These are phyloP conservation scores for Pholiota conissans DNA, from an alignment of 768 basidiomycete genomes.

Conservation along the genomic window DNA sequence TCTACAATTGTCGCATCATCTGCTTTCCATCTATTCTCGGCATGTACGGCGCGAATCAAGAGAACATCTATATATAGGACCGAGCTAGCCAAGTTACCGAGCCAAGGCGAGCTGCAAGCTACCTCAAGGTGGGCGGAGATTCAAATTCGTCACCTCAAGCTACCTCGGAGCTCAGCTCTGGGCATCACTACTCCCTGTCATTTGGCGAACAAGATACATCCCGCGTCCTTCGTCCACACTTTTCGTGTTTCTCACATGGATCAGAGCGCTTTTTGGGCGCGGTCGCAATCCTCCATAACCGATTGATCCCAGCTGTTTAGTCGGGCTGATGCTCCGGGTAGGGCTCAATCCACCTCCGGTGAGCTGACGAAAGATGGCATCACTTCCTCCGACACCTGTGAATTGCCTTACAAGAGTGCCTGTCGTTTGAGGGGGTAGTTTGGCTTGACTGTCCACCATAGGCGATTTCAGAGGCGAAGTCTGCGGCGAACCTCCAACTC, in stretches of 20 bases:
- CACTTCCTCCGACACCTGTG: conserved; percentile 54
- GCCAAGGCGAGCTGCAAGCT: no score
- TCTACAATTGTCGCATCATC: no score
- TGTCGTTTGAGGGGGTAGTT: conserved; percentile 57
- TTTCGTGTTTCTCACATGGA: conserved; percentile 55
- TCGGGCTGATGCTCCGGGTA: conserved; percentile 74
- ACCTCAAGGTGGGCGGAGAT: no score
- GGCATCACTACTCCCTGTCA: conserved; percentile 74
- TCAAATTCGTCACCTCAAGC: no score
- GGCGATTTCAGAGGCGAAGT: conserved; percentile 54
- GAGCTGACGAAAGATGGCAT: conserved; percentile 50
- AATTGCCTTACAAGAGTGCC: conserved; percentile 78
- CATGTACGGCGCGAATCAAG: no score
- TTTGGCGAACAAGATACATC: conserved; percentile 75
- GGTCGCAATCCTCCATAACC: conserved; percentile 43
- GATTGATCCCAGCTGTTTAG: conserved; percentile 58
- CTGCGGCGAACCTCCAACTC: conserved; percentile 47
- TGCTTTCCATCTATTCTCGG: no score
- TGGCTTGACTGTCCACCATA: conserved; percentile 39
- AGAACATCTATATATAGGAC: no score
- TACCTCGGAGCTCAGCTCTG: no score
- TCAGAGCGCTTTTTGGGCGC: conserved; percentile 78
- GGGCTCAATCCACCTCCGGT: conserved; percentile 70
- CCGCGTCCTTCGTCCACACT: conserved; percentile 71
- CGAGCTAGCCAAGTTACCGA: no score